These are phyloP conservation scores for Chaetomium sp. DNA, from an alignment of 2,329 filamentous ascomycete genomes.

Conservation along the genomic window DNA sequence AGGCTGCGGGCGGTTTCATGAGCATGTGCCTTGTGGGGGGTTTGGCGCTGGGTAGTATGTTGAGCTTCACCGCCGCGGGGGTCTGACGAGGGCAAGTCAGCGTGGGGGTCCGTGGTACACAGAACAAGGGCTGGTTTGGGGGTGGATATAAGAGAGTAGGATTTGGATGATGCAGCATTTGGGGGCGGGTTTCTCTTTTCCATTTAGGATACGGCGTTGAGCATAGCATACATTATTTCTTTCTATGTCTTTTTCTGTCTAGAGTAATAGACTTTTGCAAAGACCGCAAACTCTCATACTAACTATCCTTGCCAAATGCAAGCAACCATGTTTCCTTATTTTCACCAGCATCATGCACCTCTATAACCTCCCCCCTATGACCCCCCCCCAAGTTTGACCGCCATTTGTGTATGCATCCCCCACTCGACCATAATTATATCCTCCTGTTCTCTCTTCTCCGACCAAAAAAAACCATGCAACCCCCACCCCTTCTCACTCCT, in stretches of 20 bases:
- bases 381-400: neutral
- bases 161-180: neutral
- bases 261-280: neutral
- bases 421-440: neutral
- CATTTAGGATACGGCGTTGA: neutral
- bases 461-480: neutral
- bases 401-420: neutral
- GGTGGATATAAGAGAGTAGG: neutral
- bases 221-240: neutral
- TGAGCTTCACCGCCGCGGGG: constrained; percentile 70
- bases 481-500: neutral
- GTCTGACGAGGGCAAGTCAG: constrained; percentile 22
- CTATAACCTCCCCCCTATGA: too few relatives aligned
- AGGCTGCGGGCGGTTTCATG: constrained; percentile 93
- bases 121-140: neutral
- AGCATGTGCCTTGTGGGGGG: constrained; percentile 81
- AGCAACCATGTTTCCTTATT: too few relatives aligned
- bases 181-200: neutral
- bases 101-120: too few relatives aligned
- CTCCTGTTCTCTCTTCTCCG: neutral
- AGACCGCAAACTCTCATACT: neutral
- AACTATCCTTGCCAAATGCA: too few relatives aligned
- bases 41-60: constrained; percentile 73
- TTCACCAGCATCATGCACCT: too few relatives aligned
- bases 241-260: neutral